Evolutionary conservation across 2,329 filamentous ascomycete species (phyloP), one percentile per base, ranked within the genome.

Genomic region (Xylariomycetidae sp.): DNA sequence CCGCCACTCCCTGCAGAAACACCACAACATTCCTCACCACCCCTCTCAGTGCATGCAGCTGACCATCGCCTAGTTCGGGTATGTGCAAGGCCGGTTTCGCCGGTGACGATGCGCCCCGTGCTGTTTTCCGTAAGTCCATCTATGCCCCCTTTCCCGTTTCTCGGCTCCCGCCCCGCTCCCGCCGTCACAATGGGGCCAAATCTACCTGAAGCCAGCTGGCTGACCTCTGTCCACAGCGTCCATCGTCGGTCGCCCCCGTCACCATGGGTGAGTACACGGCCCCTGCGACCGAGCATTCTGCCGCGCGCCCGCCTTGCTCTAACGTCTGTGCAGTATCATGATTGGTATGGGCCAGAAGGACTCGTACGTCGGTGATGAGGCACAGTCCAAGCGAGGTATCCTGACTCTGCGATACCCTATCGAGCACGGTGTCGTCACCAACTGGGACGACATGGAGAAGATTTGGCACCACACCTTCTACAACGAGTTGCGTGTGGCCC

Each of bases 11-110:
- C 19, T 22, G 8, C 26, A 16, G 18, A 29, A 14, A 25, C 6
- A 14, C n/a, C n/a, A n/a, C n/a, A n/a, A n/a, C n/a, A n/a, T n/a
- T n/a, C n/a, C n/a, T n/a, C n/a, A n/a, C n/a, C 22, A 30, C 12
- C 16, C 2, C 8, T 9, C 34, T 19, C 4, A n/a, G 8, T 17
- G 13, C 13, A 13, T 10, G 32, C 31, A 47, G 38, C 54, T 57
- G 41, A 57, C 48, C 42, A 25, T 32, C 40, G 9, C 29, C 47
- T 68, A 96, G 90, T 83, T 96, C 92, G 73, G 92, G 92, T 82
- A 96, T 98, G 92, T 98, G 92, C 78, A 98, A 98, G 80, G 92
- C 92, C 84, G 92, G 92, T 89, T 98, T 98, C 75, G 92, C 92
- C 78, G 92, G 92, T 88, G 92, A 98, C 66, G 92, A 98, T 85